These are phyloP conservation scores for Paecilomyces dactylethromorphus DNA, from an alignment of 2,329 filamentous ascomycete genomes.

Conservation along the genomic window DNA sequence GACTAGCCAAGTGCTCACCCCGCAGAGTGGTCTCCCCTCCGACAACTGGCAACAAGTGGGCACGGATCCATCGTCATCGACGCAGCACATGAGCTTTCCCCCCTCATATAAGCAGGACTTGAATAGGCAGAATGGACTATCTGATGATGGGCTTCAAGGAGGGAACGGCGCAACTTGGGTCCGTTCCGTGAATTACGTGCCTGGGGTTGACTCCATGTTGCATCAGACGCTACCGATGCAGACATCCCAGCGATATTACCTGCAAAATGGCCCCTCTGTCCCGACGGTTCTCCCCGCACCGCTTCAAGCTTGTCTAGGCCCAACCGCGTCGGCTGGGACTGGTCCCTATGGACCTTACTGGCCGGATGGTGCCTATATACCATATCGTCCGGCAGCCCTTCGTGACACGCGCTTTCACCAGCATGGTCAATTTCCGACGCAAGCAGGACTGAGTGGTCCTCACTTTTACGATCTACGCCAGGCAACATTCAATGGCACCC, in stretches of 20 bases:
- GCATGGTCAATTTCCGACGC: conserved; percentile 9
- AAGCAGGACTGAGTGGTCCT: conserved; percentile 1
- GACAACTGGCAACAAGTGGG: conserved; percentile 26
- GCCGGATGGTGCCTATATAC: conserved; percentile 56
- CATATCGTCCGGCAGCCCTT: conserved; percentile 53
- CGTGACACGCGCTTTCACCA: conserved; percentile 45
- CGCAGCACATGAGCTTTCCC: conserved; percentile 31
- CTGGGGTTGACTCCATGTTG: conserved; percentile 56
- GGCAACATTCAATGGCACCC: conserved; percentile 18
- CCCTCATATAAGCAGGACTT: conserved; percentile 31
- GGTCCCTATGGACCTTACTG: conserved; percentile 57
- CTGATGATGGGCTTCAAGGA: conserved; percentile 24
- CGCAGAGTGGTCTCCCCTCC: conserved; percentile 22
- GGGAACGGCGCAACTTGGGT: conserved; percentile 35
- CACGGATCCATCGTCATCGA: conserved; percentile 20
- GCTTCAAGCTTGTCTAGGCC: conserved; percentile 51
- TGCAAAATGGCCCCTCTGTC: conserved; percentile 44
- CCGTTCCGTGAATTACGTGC: conserved; percentile 37
- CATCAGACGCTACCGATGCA: conserved; percentile 48
- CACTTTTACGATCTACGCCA: conserved; percentile 24
- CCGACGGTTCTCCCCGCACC: conserved; percentile 55
- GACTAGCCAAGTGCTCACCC: conserved; percentile 26
- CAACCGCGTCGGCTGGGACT: conserved; percentile 52
- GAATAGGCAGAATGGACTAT: conserved; percentile 16
- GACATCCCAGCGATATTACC: conserved; percentile 30